Evolutionary conservation across 805 yeast species (phyloP), one percentile per base, ranked within the genome.

Genomic region (Kuraishia borneana): DNA sequence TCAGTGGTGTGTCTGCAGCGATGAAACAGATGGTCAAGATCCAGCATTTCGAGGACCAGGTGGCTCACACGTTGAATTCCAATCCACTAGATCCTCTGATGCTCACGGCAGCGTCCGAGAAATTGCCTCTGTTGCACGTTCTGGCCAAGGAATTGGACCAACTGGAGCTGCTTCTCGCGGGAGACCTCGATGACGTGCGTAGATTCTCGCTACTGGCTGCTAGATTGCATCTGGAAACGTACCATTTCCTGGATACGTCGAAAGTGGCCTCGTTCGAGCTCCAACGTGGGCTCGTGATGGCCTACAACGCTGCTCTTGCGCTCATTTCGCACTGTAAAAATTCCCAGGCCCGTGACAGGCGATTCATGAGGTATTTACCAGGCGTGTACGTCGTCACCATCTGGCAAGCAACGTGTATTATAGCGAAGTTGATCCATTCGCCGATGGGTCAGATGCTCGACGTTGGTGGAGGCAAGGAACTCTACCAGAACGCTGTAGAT

Each of bases 401-500:
- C 20, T 87, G 97, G 95, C 97, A 92, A 55, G 82, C 95, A 1
- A 76, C 95, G 2, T 81, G 87, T 45, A 75, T 89, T 26, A 74
- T 92, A 21, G 83, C 82, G 35, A 77, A 83, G 46, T 61, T 89
- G 32, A 69, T 74, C 6, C 88, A 87, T 50, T 84, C 96, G 1
- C 70, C 84, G 2, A 60, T 84, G 46, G 68, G 76, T 18, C 61
- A 69, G 19, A 68, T 76, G 12, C 50, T 88, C 12, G 95, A 87
- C 54, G 55, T 74, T 22, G 74, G 71, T 2, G 65, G 76, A 0
- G 96, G 96, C 6, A 77, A 74, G 48, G 70, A 67, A 36, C 68
- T 81, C 21, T 84, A 79, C 46, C 71, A 70, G 40, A 60, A 63
- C 17, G 92, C 92, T 1, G 74, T 83, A 17, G 63, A 69, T 14